Percentiles rank a stretch among this genome's conserved stretches.
These are phyloP conservation scores for Helichrysum umbraculigerum DNA, from an alignment of 129 eudicot genomes.

Conservation along the genomic window DNA sequence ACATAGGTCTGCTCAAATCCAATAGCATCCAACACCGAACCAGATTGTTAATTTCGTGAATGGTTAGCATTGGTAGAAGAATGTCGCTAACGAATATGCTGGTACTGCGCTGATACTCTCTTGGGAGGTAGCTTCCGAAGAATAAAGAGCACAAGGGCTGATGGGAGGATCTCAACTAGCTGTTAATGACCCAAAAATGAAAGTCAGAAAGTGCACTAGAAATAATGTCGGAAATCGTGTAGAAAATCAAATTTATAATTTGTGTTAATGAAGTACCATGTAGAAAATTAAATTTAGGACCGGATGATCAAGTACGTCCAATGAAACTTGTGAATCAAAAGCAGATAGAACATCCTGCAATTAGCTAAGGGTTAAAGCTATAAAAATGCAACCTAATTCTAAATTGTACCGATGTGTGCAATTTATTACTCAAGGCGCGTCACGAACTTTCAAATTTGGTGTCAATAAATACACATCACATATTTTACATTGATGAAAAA, in stretches of 20 bases:
- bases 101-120: conserved; percentile 71
- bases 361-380: neutral
- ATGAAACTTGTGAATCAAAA: conserved; percentile 76
- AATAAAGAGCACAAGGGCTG: conserved; percentile 85
- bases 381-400: neutral
- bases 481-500: too few relatives aligned
- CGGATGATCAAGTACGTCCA: conserved; percentile 83
- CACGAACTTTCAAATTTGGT: neutral
- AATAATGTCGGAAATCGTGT: neutral
- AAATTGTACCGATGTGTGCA: neutral
- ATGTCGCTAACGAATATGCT: conserved; percentile 56
- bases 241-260: neutral
- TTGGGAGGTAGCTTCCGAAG: conserved; percentile 86
- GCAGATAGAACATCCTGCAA: conserved; percentile 84
- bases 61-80: neutral
- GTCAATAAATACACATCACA: too few relatives aligned
- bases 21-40: conserved; percentile 23
- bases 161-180: conserved; percentile 94
- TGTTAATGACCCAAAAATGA: conserved; percentile 28
- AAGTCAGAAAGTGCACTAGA: conserved; percentile 16
- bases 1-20: conserved; percentile 26
- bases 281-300: conserved; percentile 69
- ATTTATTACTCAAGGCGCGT: too few relatives aligned
- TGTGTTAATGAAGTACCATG: conserved; percentile 48
- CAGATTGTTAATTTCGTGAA: neutral